Base-by-base conservation (phyloP, 805 yeast species). In the Barnettozyma populi region DNA sequence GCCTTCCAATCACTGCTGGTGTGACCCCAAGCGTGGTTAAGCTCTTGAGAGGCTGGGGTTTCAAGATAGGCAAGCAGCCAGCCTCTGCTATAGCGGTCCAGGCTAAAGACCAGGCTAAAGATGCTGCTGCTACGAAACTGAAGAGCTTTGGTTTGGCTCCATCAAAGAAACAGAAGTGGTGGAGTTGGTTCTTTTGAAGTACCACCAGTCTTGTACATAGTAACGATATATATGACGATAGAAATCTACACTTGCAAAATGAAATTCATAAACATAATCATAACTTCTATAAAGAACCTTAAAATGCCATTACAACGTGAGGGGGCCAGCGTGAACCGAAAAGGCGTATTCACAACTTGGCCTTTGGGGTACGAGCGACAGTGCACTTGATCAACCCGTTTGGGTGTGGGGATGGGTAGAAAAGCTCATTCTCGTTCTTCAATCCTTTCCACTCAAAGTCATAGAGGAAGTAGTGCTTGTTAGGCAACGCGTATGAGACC, bases 1-100 rank as follows among this genome's bases (percentile, higher is more conserved):
- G 99, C 52, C 70, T 94, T 5, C 99, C 99, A 13, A 65, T 89
- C 27, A 85, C 97, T 0, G 97, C 97, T 0, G 95, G 96, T 2
- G 76, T 90, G 11, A 90, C 97, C 0, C 99, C 99, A 6, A 62
- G 79, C 1, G 74, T 89, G 2, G 96, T 89, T 5, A 71, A 66
- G 45, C 61, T 70, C 41, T 73, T 92, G 52, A 78, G 86, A 49
- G 68, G 75, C 20, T 80, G 88, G 86, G 97, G 96, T 2, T 89
- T 87, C 70, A 80, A 82, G 48, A 79, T 87, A 49, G 92, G 87
- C 5, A 71, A 73, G 27, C 73, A 70, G 44, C 68, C 66, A 47
- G 59, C 79, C 41, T 60, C 75, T 9, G 68, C 77, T 3, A 63
- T 76, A 55, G 71, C 63, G 32, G 68, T 56, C 19, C 58, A 52